Evolutionary conservation across 495 filamentous ascomycete genomes (phyloP).

Genomic region (Platismatia glauca): DNA sequence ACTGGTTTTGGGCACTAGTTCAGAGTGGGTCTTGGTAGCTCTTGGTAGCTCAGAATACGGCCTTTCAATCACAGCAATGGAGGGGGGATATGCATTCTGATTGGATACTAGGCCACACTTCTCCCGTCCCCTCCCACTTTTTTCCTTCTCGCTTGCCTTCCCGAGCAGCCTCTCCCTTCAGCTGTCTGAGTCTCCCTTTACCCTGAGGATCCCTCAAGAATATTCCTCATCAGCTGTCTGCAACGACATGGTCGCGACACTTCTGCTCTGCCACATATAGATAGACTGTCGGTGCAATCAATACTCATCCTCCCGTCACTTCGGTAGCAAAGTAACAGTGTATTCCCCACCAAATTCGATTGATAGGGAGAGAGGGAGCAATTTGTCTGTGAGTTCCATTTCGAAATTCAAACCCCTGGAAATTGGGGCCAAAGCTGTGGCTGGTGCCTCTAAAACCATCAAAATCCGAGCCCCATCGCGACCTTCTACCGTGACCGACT

Average conservation of each 20-base stretch:
- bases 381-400: too few relatives aligned
- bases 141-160: neutral
- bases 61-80: conserved; percentile 3
- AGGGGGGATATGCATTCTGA: neutral
- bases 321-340: neutral
- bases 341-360: neutral
- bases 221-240: neutral
- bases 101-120: neutral
- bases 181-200: too few relatives aligned
- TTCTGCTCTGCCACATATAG: neutral
- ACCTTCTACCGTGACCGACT: conserved; percentile 10
- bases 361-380: too few relatives aligned
- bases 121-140: neutral
- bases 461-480: conserved; percentile 9
- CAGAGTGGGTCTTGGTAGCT: too few relatives aligned
- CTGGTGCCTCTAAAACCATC: conserved; percentile 6
- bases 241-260: neutral
- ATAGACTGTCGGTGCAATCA: neutral
- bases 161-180: conserved; percentile 3
- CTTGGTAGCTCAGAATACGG: neutral
- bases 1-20: conserved; percentile 15
- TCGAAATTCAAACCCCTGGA: conserved; percentile 5
- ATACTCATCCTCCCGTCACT: neutral
- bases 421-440: conserved; percentile 13
- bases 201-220: too few relatives aligned